Evolutionary conservation across 2,329 filamentous ascomycete species (phyloP).

Genomic region (Akanthomyces lecanii): DNA sequence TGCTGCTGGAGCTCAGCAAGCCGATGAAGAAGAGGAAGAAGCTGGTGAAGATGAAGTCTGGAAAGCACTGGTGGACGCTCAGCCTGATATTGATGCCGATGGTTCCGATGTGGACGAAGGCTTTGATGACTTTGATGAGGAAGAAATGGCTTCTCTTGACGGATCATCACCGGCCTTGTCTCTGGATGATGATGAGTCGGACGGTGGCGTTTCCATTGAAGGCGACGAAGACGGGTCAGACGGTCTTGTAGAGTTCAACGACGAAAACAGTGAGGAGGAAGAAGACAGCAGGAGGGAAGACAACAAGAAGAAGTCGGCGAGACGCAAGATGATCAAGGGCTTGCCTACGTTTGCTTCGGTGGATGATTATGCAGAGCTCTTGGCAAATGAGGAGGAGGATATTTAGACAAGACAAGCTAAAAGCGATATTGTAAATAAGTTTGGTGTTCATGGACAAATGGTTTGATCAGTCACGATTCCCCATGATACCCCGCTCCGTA

Average conservation of each 20-base stretch:
- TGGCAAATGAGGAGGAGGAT: slow-evolving; percentile 66
- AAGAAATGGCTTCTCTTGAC: slow-evolving; percentile 46
- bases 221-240: slow-evolving; percentile 33
- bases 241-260: slow-evolving; percentile 38
- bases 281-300: slow-evolving; percentile 26
- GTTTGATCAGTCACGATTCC: background rate
- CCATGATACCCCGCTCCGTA: too few species aligned
- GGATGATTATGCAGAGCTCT: slow-evolving; percentile 86
- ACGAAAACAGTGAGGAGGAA: slow-evolving; percentile 62
- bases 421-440: slow-evolving; percentile 11
- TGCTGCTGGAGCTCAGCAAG: slow-evolving; percentile 46
- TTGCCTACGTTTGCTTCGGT: slow-evolving; percentile 89
- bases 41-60: slow-evolving; percentile 78
- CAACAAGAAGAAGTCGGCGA: slow-evolving; percentile 41
- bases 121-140: slow-evolving; percentile 46
- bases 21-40: slow-evolving; percentile 55
- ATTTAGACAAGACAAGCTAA: slow-evolving; percentile 22
- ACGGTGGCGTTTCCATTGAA: slow-evolving; percentile 42
- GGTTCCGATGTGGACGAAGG: slow-evolving; percentile 53
- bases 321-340: slow-evolving; percentile 80
- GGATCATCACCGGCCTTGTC: slow-evolving; percentile 35
- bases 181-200: slow-evolving; percentile 39
- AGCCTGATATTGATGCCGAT: slow-evolving; percentile 58
- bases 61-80: slow-evolving; percentile 80
- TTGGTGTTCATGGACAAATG: background rate